Conservation (phyloP, 495 filamentous ascomycete genomes). For the Cenococcum geophilum region DNA sequence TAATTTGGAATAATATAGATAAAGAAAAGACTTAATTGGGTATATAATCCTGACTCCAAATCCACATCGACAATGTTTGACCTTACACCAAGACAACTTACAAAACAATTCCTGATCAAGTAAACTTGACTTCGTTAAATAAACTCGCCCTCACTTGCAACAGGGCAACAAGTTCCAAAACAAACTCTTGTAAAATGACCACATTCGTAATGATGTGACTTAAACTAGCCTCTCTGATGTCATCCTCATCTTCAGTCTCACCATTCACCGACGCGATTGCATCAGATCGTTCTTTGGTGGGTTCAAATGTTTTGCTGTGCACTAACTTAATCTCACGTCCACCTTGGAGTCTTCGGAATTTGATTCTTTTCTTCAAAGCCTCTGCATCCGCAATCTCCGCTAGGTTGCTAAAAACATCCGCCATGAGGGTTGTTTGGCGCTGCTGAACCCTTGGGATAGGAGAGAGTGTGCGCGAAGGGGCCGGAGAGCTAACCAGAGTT, state of each 20-base stretch:
- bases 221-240: slow-evolving; percentile 53
- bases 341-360: slow-evolving; percentile 10
- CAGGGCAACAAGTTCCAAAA: slow-evolving; percentile 80
- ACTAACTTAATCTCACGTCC: slow-evolving; percentile 21
- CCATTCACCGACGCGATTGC: neutral
- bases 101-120: slow-evolving; percentile 28
- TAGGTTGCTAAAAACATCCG: slow-evolving; percentile 23
- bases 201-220: slow-evolving; percentile 83
- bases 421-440: slow-evolving; percentile 21
- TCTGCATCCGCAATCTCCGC: slow-evolving; percentile 13
- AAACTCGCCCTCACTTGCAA: slow-evolving; percentile 78
- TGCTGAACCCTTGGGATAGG: slow-evolving; percentile 19
- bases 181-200: slow-evolving; percentile 72
- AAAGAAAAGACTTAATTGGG: neutral
- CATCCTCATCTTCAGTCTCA: slow-evolving; percentile 18
- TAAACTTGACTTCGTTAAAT: slow-evolving; percentile 78
- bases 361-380: slow-evolving; percentile 20
- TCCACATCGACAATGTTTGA: neutral
- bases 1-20: neutral
- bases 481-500: slow-evolving; percentile 14
- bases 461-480: slow-evolving; percentile 12
- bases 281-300: slow-evolving; percentile 6
- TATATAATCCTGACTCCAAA: neutral
- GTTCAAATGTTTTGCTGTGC: slow-evolving; percentile 17
- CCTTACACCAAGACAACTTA: neutral